phyloP scores from a whole-genome alignment of 2,329 filamentous ascomycete species.

The Colletotrichum tabaci region DNA sequence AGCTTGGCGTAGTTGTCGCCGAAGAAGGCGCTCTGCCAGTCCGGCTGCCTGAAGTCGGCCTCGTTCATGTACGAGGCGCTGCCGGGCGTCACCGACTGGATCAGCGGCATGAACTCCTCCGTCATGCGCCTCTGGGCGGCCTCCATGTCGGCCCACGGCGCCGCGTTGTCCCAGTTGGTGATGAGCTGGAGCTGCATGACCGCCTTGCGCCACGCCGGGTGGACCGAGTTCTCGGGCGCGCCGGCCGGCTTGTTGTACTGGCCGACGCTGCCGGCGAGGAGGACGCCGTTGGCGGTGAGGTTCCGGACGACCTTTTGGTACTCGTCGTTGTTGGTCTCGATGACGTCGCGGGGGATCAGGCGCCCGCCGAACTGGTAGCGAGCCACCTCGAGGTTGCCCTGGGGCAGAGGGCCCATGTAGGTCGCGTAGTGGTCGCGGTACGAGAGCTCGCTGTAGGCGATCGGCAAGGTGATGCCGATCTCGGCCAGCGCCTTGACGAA shows the following conservation, averaged over 20 bases:
- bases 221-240: conserved; percentile 54
- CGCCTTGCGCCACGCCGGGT: conserved; percentile 55
- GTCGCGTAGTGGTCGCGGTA: conserved; percentile 53
- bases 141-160: conserved; percentile 46
- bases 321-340: conserved; percentile 49
- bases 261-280: conserved; percentile 50
- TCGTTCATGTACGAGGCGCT: conserved; percentile 67
- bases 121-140: conserved; percentile 50
- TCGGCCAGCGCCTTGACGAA: conserved; percentile 48
- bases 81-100: conserved; percentile 56
- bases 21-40: conserved; percentile 62
- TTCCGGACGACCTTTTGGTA: conserved; percentile 51
- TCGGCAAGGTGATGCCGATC: conserved; percentile 46
- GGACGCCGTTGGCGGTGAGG: conserved; percentile 50
- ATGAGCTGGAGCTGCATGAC: conserved; percentile 51
- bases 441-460: conserved; percentile 48
- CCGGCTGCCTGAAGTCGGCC: conserved; percentile 60
- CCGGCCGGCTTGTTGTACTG: conserved; percentile 48
- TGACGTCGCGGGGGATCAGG: conserved; percentile 51
- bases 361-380: conserved; percentile 54
- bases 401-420: conserved; percentile 54
- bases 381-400: conserved; percentile 52
- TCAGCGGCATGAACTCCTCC: conserved; percentile 49
- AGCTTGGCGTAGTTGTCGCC: conserved; percentile 62
- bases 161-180: conserved; percentile 47